Conservation (phyloP, 257 asterid genomes). For the Capsicum rhomboideum region DNA sequence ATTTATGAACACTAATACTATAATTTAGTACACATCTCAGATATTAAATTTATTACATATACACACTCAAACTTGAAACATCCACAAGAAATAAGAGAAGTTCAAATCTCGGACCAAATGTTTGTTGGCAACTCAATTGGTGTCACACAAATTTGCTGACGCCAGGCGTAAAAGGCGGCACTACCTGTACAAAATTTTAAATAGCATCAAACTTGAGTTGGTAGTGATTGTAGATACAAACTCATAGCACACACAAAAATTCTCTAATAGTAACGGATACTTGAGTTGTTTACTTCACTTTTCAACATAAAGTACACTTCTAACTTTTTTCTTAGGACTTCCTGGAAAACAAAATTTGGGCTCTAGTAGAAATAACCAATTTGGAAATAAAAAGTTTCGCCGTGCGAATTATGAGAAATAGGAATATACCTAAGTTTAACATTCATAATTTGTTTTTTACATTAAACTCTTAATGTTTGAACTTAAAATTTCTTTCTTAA, state of each 20-base stretch:
- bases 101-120: no score
- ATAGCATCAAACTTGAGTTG: neutral
- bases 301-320: neutral
- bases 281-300: neutral
- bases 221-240: neutral
- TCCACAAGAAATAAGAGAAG: no score
- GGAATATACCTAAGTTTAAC: neutral
- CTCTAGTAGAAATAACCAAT: neutral
- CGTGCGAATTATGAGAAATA: neutral
- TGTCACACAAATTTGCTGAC: neutral
- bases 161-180: neutral
- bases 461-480: neutral
- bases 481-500: no score
- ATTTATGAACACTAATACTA: no score
- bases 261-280: neutral
- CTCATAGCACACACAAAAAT: neutral
- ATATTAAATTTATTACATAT: no score
- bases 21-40: no score
- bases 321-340: neutral
- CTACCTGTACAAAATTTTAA: neutral
- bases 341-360: neutral
- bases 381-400: neutral
- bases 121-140: neutral
- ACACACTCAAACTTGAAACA: no score
- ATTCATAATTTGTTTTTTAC: neutral